phyloP scores from a whole-genome alignment of 1,284 basidiomycete genomes.

The Tilletia indica region DNA sequence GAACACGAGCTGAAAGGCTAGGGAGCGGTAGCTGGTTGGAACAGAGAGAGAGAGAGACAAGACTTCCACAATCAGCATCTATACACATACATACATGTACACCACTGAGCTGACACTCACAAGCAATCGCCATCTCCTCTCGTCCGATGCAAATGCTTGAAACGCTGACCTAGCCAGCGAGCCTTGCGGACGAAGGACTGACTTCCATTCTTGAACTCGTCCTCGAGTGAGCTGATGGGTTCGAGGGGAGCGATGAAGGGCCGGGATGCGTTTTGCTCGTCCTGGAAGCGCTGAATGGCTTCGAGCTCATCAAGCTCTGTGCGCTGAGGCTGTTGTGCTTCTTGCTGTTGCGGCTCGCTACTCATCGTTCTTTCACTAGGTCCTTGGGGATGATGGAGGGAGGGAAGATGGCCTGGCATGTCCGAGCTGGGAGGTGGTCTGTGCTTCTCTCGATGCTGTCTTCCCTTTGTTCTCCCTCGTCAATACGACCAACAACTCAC shows the following conservation, averaged over 20 bases:
- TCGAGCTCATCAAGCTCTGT: constrained; percentile 5
- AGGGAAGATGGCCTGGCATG: neutral
- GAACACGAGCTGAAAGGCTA: constrained; percentile 44
- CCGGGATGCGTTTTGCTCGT: constrained; percentile 26
- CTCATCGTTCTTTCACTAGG: neutral
- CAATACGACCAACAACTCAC: too few relatives aligned
- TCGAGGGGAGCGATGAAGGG: constrained; percentile 36
- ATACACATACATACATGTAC: neutral
- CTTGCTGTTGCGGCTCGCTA: neutral
- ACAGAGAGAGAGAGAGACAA: neutral
- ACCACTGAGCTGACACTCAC: neutral
- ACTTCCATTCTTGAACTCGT: constrained; percentile 35
- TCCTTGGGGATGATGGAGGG: neutral
- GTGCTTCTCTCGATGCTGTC: neutral
- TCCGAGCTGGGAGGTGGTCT: neutral
- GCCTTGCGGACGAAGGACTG: constrained; percentile 35
- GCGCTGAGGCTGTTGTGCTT: neutral
- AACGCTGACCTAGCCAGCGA: constrained; percentile 39
- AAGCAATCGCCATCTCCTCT: constrained; percentile 53
- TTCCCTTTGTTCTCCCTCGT: neutral
- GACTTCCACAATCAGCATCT: too few relatives aligned
- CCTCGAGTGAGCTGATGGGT: constrained; percentile 35
- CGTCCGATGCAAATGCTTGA: constrained; percentile 26
- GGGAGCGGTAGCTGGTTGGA: constrained; percentile 33
- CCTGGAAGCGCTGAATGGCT: constrained; percentile 21